A percentile compares a stretch with the other conserved stretches of the same genome.
Evolutionary conservation across 805 yeast genomes (phyloP).

Genomic region (Cyberlindnera suaveolens): DNA sequence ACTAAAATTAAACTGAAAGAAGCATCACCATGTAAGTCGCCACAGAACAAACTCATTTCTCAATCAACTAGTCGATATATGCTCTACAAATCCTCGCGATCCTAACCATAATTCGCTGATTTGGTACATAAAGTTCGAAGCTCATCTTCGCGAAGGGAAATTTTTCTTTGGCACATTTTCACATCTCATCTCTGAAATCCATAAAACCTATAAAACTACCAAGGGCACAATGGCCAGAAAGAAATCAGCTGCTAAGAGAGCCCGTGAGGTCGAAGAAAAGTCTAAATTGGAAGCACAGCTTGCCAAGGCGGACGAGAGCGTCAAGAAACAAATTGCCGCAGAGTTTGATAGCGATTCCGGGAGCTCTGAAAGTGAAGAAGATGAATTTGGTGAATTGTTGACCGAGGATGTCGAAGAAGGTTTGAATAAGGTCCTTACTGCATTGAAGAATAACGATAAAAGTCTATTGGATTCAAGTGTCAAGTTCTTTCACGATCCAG

Average conservation of each 20-base stretch:
- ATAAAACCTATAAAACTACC: neutral
- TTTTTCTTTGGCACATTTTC: neutral
- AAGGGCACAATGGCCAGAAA: slow-evolving; percentile 63
- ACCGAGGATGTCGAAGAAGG: slow-evolving; percentile 84
- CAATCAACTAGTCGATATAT: no score
- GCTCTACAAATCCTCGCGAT: no score
- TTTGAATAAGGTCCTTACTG: slow-evolving; percentile 60
- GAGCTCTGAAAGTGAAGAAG: slow-evolving; percentile 49
- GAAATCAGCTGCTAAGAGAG: slow-evolving; percentile 76
- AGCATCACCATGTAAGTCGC: no score
- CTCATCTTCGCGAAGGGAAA: no score
- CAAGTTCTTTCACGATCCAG: slow-evolving; percentile 69
- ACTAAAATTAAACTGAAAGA: no score
- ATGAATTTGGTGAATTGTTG: slow-evolving; percentile 81
- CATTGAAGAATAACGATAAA: slow-evolving; percentile 65
- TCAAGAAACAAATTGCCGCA: slow-evolving; percentile 24
- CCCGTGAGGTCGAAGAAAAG: slow-evolving; percentile 39
- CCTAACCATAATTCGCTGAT: no score
- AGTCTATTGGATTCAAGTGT: slow-evolving; percentile 59
- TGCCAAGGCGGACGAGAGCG: slow-evolving; percentile 12
- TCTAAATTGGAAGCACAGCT: slow-evolving; percentile 19
- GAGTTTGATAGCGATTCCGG: slow-evolving; percentile 35
- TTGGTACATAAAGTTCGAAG: no score
- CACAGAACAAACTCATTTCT: no score
- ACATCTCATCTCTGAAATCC: neutral